These are phyloP conservation scores for Eremothecium sinecaudum DNA, from an alignment of 1,139 yeast species.

Conservation along the genomic window DNA sequence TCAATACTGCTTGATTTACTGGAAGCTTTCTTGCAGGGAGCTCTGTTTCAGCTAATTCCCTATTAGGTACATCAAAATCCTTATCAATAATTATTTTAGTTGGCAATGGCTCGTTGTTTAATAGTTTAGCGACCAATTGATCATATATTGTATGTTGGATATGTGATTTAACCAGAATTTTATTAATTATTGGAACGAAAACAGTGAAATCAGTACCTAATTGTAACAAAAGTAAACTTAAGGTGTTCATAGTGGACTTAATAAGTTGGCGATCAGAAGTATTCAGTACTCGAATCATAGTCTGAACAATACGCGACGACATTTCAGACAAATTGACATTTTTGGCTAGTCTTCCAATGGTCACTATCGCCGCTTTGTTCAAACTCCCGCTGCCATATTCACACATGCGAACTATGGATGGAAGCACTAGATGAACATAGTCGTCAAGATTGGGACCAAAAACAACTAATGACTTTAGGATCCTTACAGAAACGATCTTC, in stretches of 20 bases:
- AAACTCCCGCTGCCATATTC: slow-evolving; percentile 55
- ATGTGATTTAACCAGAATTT: slow-evolving; percentile 52
- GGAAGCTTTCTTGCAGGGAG: slow-evolving; percentile 68
- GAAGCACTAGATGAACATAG: slow-evolving; percentile 74
- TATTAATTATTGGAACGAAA: slow-evolving; percentile 77
- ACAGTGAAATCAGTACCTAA: slow-evolving; percentile 79
- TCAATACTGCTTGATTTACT: slow-evolving; percentile 35
- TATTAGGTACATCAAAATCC: slow-evolving; percentile 49
- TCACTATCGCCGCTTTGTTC: slow-evolving; percentile 68
- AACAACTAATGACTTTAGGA: slow-evolving; percentile 75
- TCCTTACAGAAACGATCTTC: slow-evolving; percentile 60
- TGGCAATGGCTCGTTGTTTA: slow-evolving; percentile 87
- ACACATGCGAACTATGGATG: slow-evolving; percentile 71
- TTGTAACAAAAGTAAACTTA: slow-evolving; percentile 69
- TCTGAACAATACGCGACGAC: slow-evolving; percentile 87
- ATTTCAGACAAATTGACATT: slow-evolving; percentile 70
- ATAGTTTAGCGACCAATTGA: slow-evolving; percentile 63
- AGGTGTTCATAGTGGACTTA: slow-evolving; percentile 62
- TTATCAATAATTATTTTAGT: slow-evolving; percentile 63
- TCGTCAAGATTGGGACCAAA: slow-evolving; percentile 87
- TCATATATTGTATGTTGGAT: slow-evolving; percentile 73
- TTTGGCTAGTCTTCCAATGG: slow-evolving; percentile 74
- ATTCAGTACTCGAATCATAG: slow-evolving; percentile 62
- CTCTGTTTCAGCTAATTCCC: slow-evolving; percentile 57
- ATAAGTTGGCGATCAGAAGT: slow-evolving; percentile 53